phyloP scores from a whole-genome alignment of 164 flowering plant species.

The Vitis cinerea region DNA sequence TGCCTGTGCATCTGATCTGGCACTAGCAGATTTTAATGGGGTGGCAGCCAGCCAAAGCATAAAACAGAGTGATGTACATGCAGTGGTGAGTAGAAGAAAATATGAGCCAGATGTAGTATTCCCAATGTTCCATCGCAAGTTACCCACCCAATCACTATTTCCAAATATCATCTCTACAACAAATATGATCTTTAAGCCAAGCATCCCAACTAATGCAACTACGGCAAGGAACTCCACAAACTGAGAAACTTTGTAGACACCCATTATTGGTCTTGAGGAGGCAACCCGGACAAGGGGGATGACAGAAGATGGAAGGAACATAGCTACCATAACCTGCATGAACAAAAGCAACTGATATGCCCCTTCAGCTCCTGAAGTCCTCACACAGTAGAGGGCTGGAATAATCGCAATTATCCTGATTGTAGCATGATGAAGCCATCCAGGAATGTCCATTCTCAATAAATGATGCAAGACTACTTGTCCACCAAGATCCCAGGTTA shows the following conservation, averaged over 20 bases:
- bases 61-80: constrained; percentile 58
- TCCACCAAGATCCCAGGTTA: constrained; percentile 63
- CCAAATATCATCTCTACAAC: constrained; percentile 84
- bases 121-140: constrained; percentile 66
- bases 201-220: constrained; percentile 61
- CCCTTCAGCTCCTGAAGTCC: constrained; percentile 86
- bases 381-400: constrained; percentile 65
- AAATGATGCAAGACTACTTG: constrained; percentile 55
- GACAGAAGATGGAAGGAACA: constrained; percentile 89
- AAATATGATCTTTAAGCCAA: constrained; percentile 68
- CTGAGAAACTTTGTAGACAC: constrained; percentile 59
- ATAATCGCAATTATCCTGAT: constrained; percentile 59
- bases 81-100: constrained; percentile 49
- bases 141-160: constrained; percentile 74
- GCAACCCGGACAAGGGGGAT: constrained; percentile 93
- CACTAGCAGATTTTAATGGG: constrained; percentile 79
- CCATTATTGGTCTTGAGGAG: constrained; percentile 79
- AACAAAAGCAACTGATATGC: constrained; percentile 79
- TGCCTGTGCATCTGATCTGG: constrained; percentile 35
- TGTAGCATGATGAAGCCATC: constrained; percentile 75
- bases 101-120: constrained; percentile 39
- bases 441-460: constrained; percentile 57
- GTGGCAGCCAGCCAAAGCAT: constrained; percentile 88
- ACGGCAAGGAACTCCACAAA: constrained; percentile 63
- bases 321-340: constrained; percentile 76